These are phyloP conservation scores for Chaetomiaceae sp. DNA, from an alignment of 2,329 filamentous ascomycete genomes.

Conservation along the genomic window DNA sequence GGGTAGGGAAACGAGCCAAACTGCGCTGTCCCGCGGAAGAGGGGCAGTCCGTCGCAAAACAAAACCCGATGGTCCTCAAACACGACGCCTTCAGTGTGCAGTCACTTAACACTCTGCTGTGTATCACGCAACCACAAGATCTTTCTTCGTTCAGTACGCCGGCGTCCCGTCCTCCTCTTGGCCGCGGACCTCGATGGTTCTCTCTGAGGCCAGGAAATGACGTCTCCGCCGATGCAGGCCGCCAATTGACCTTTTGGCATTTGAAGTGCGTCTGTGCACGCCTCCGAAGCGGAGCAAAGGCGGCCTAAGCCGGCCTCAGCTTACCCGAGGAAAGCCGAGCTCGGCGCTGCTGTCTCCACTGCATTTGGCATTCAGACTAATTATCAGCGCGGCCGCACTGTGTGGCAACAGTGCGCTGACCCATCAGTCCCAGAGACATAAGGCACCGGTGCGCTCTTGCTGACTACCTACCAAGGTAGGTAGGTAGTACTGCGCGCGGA, in stretches of 20 bases:
- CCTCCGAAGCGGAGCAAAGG: conserved; percentile 8
- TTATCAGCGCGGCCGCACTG: no score
- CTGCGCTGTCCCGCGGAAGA: conserved; percentile 3
- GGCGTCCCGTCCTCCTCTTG: no score
- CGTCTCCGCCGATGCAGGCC: conserved; percentile 16
- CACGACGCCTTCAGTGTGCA: no score
- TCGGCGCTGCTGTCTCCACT: neutral
- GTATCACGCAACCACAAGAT: no score
- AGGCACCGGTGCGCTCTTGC: no score
- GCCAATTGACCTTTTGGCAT: conserved; percentile 22
- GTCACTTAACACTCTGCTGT: no score
- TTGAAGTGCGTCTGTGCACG: conserved; percentile 19
- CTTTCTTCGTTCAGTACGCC: no score
- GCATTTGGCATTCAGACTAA: neutral
- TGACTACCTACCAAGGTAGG: no score
- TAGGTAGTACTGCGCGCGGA: no score
- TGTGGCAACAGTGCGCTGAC: no score
- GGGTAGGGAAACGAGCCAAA: neutral
- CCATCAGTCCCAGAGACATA: no score
- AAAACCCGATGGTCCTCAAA: neutral
- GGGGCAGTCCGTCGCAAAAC: neutral
- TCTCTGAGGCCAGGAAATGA: conserved; percentile 19
- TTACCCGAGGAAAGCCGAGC: conserved; percentile 21
- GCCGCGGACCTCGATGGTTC: neutral
- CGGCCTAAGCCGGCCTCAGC: neutral